phyloP scores from a whole-genome alignment of 2,329 filamentous ascomycete genomes.

The Aaosphaeria arxii region DNA sequence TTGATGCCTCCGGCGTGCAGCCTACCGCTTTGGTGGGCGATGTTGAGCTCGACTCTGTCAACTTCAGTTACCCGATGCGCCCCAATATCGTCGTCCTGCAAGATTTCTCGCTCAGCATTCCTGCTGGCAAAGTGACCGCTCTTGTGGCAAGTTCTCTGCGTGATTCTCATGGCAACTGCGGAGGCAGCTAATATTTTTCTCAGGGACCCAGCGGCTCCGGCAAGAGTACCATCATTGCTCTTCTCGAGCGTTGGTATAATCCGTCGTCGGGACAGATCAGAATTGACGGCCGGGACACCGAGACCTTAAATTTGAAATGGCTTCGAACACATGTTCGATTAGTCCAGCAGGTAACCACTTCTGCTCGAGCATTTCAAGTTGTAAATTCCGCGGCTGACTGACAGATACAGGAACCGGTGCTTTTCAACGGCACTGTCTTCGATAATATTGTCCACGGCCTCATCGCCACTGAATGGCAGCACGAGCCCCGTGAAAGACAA shows the following conservation, averaged over 20 bases:
- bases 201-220: constrained; percentile 80
- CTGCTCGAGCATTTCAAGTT: too few species aligned
- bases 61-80: constrained; percentile 87
- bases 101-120: constrained; percentile 70
- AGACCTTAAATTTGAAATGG: constrained; percentile 78
- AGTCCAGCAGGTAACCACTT: constrained; percentile 62
- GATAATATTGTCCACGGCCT: constrained; percentile 85
- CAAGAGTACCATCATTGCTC: constrained; percentile 86
- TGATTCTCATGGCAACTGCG: too few species aligned
- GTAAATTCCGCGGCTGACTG: too few species aligned
- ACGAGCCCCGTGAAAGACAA: constrained; percentile 55
- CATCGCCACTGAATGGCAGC: not conserved
- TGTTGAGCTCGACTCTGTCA: constrained; percentile 53
- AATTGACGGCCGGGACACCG: constrained; percentile 71
- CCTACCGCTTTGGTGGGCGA: constrained; percentile 2
- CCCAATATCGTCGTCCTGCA: constrained; percentile 86
- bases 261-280: constrained; percentile 48
- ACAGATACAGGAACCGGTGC: constrained; percentile 61
- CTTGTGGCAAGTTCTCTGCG: constrained; percentile 52
- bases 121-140: constrained; percentile 84
- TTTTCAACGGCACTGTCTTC: constrained; percentile 83
- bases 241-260: constrained; percentile 50
- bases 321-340: constrained; percentile 83
- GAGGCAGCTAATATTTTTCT: too few species aligned
- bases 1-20: not conserved